phyloP scores from a whole-genome alignment of 2,329 filamentous ascomycete species.

The Botrytis elliptica region DNA sequence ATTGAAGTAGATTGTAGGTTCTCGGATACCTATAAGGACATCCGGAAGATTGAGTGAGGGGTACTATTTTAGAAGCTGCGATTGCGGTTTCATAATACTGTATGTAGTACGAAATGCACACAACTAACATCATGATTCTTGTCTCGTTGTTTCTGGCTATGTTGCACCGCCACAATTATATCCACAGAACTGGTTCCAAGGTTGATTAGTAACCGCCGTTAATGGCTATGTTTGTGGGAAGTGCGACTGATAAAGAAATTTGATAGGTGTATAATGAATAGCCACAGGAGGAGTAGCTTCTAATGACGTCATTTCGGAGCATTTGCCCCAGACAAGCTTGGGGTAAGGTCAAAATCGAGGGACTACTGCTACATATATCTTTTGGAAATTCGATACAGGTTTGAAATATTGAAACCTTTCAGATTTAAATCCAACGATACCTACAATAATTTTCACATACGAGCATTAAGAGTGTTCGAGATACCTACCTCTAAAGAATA shows the following conservation, averaged over 20 bases:
- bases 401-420: background rate
- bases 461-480: background rate
- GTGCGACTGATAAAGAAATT: background rate
- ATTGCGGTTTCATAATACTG: background rate
- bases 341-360: background rate
- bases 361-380: background rate
- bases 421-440: background rate
- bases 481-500: background rate
- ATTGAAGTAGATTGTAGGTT: background rate
- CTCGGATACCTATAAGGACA: background rate
- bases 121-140: background rate
- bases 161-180: background rate
- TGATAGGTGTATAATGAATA: background rate
- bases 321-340: background rate
- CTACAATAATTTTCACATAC: background rate
- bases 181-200: background rate
- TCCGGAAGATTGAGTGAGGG: background rate
- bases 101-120: background rate
- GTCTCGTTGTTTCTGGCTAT: background rate
- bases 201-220: background rate
- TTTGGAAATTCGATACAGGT: background rate
- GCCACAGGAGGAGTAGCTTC: background rate
- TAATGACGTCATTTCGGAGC: background rate
- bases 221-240: background rate
- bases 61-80: background rate